Base-by-base conservation (phyloP, 495 filamentous ascomycete species). In the Penicillium riverlandense region DNA sequence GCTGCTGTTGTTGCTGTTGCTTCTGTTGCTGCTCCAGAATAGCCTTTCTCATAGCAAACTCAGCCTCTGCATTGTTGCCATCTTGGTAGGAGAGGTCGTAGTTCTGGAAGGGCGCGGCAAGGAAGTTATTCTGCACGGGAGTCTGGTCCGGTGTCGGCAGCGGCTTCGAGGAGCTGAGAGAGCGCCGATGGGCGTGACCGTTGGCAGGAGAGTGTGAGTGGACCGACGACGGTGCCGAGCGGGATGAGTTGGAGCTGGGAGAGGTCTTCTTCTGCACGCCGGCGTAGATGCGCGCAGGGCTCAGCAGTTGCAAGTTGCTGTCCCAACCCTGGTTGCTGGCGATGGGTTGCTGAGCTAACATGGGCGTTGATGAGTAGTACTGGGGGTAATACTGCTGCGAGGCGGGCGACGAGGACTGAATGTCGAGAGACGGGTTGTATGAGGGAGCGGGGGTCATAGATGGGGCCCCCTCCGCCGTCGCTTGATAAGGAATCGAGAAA, bases 31-130 rank as follows among this genome's bases (percentile, higher is more conserved):
- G 74, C 35, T 80, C 76, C 62, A 79, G 64, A 43, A 73, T 61
- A 29, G 71, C 72, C 37, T 67, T 71, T 63, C 74, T 72, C 74
- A 80, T 76, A 28, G 70, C 75, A 36, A 66, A 55, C 45, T 79
- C 75, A 8, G 68, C 62, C 13, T 73, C 61, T 37, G 65, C 59
- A 56, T 62, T 58, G 40, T 53, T 61, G 45, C 62, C 64, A 68
- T 75, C 63, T 13, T 71, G 59, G 1, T 59, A 49, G 1, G 58
- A 61, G 2, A 64, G 58, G 32, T 71, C 72, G 58, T 68, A 72
- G 49, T 65, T 67, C 43, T 76, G 71, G 48, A 73, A 76, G 13
- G 67, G 59, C 27, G 58, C 53, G 0, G 61, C 55, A 15, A 71
- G 36, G 40, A 66, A 63, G 29, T 57, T 59, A 33, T 66, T 56